Evolutionary conservation across 1,284 basidiomycete species (phyloP), one percentile per base, ranked within the genome.

Genomic region (Pseudozyma tsukubaensis): DNA sequence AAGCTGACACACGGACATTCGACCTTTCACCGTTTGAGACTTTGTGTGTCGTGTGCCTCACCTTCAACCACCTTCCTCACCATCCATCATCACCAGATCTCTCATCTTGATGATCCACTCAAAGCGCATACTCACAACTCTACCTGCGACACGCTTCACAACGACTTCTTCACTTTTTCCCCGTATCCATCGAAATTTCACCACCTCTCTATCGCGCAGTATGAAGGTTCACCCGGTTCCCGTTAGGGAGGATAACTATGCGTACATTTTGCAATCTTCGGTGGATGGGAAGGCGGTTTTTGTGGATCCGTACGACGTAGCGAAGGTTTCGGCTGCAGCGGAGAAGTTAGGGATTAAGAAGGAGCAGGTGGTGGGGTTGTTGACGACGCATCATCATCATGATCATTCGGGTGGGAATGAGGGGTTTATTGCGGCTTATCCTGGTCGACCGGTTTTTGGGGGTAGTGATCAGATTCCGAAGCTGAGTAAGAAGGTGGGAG

Each of bases 391-490:
- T 50, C 79, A 81, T 35, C 83, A 83, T 48, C 54, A 53, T 40
- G 95, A 98, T 86, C 95, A 98, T 85, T 91, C 91, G 61, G 94
- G 94, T 11, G 94, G 94, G 13, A 92, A 92, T 83, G 79, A 87
- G 76, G 88, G 89, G n/a, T 86, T 90, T 76, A 51, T 59, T 1
- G 61, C 63, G 21, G 50, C 68, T n/a, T 92, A 88, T 83, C 91
- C 92, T 0, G 87, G 86, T 42, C 88, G 88, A 12, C 90, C 91
- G 35, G 91, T 96, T 59, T 95, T 92, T 78, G 95, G 92, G 3
- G 96, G 96, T 5, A 94, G 92, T 59, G 83, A 89, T 18, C 86
- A 90, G 73, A 88, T 92, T 19, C 89, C 88, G 0, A 90, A 90
- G 0, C 85, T 94, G 44, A 92, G 91, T 13, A 86, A 90, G 5